Percentiles rank a stretch among this genome's conserved stretches.
Evolutionary conservation across 1,139 yeast species (phyloP).

Genomic region (Suhomyces wounanorum): DNA sequence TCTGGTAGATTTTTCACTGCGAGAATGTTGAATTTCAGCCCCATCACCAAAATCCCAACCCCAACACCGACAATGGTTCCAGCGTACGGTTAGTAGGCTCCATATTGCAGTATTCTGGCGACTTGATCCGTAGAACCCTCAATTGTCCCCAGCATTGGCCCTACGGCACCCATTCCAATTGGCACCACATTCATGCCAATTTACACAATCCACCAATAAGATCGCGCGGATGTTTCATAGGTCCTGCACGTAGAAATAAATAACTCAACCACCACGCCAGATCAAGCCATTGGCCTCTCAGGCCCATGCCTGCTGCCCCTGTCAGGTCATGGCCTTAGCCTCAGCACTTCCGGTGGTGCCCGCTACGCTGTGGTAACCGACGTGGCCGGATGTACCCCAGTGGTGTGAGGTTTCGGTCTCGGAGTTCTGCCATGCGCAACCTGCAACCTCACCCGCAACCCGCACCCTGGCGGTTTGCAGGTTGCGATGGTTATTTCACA

Average conservation of each 20-base stretch:
- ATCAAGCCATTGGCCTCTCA: neutral
- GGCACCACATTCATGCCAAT: neutral
- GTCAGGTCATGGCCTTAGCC: neutral
- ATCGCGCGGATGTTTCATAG: slow-evolving; percentile 4
- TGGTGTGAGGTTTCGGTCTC: slow-evolving; percentile 21
- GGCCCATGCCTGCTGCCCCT: neutral
- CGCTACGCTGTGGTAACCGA: neutral
- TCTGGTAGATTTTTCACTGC: no score
- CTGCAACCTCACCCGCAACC: neutral
- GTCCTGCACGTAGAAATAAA: slow-evolving; percentile 1
- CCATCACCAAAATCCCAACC: no score
- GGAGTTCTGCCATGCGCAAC: slow-evolving; percentile 23
- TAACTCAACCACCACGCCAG: neutral
- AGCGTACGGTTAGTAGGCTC: no score
- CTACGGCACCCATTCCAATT: neutral
- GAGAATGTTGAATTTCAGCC: no score
- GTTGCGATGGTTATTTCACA: slow-evolving; percentile 8
- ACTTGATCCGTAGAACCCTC: no score
- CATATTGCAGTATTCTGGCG: no score
- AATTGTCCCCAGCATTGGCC: neutral
- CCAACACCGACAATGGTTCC: no score
- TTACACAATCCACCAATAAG: slow-evolving; percentile 5
- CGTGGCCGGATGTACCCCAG: slow-evolving; percentile 3
- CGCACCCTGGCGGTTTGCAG: slow-evolving; percentile 8
- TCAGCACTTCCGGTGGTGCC: neutral